A percentile compares a stretch with the other conserved stretches of the same genome.
Conservation (phyloP, 805 yeast species). For the Nakazawaea holstii region DNA sequence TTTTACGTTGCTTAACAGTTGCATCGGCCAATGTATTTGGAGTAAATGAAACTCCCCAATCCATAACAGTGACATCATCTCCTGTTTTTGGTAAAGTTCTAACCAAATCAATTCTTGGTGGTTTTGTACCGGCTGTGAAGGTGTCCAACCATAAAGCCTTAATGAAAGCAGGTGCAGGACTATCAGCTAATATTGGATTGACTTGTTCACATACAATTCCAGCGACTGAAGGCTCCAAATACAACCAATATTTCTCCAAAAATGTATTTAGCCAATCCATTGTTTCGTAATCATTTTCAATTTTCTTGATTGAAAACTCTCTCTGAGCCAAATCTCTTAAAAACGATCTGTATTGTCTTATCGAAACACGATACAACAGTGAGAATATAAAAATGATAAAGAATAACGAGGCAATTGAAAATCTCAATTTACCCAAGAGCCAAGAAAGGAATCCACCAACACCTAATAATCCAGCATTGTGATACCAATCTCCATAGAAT, state of each 20-base stretch:
- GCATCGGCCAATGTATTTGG: constrained; percentile 88
- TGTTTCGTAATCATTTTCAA: constrained; percentile 87
- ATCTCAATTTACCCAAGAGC: constrained; percentile 69
- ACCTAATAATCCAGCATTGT: constrained; percentile 68
- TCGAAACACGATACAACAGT: constrained; percentile 74
- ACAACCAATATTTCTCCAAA: constrained; percentile 87
- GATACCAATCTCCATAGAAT: constrained; percentile 95
- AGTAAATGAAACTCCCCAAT: constrained; percentile 88
- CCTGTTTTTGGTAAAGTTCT: constrained; percentile 88
- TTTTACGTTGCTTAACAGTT: constrained; percentile 78
- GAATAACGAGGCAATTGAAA: constrained; percentile 78
- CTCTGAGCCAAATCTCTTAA: constrained; percentile 81
- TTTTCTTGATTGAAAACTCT: constrained; percentile 71
- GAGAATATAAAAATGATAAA: constrained; percentile 59
- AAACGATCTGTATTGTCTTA: constrained; percentile 69
- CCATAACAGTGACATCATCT: constrained; percentile 94
- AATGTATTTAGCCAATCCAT: constrained; percentile 94
- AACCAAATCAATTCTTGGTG: constrained; percentile 88
- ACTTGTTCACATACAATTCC: constrained; percentile 82
- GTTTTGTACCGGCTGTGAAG: constrained; percentile 91
- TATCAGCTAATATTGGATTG: constrained; percentile 74
- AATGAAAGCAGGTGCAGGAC: constrained; percentile 77
- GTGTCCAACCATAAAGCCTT: constrained; percentile 81
- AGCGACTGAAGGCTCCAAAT: constrained; percentile 82
- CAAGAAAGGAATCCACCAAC: constrained; percentile 70